Base-by-base conservation (phyloP, 2,329 filamentous ascomycete genomes). In the Hypoxylon sp. region DNA sequence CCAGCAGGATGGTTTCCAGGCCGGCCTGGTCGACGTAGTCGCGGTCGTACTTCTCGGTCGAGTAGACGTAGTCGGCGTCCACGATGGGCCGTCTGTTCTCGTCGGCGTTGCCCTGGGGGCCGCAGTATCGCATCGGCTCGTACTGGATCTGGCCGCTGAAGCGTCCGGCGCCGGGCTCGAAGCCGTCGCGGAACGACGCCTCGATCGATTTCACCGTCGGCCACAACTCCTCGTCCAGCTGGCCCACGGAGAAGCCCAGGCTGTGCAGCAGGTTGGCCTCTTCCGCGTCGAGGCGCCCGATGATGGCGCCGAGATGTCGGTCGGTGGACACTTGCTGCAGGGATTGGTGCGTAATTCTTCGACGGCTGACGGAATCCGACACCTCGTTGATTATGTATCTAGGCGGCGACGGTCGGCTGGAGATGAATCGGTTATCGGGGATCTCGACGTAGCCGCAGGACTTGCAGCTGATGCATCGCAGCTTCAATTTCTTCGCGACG, bases 371-470 rank as follows among this genome's bases (percentile, higher is more conserved):
- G 17, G 2, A 0, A 1, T 5, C 2, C 13, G 40, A 9, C 5
- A 20, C 7, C 8, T n/a, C 7, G 3, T 9, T 21, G 4, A 8
- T 1, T 3, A 9, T 52, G 7, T 55, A 29, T 2, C 67, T 64
- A n/a, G n/a, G n/a, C n/a, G n/a, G n/a, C n/a, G n/a, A n/a, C n/a
- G n/a, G n/a, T 13, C 52, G 40, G n/a, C 48, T 9, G 8, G 59
- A 55, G 6, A 76, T 66, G 17, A 64, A 63, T 0, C 63, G 44
- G 0, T 54, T 20, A 12, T 72, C 68, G 4, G 26, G 40, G 1
- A 86, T 64, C 4, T 69, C 66, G 23, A 78, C 80, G 60, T 87
- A 87, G 40, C 84, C 84, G 63, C 84, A 87, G 0, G 82, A 86
- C 21, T 77, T 78, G 67, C 87, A 78, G 1, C 75, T 73, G 20